Percentiles rank a stretch among this genome's conserved stretches.
Conservation (phyloP, 192 early-diverging fungal genomes). For the Entomortierella lignicola region DNA sequence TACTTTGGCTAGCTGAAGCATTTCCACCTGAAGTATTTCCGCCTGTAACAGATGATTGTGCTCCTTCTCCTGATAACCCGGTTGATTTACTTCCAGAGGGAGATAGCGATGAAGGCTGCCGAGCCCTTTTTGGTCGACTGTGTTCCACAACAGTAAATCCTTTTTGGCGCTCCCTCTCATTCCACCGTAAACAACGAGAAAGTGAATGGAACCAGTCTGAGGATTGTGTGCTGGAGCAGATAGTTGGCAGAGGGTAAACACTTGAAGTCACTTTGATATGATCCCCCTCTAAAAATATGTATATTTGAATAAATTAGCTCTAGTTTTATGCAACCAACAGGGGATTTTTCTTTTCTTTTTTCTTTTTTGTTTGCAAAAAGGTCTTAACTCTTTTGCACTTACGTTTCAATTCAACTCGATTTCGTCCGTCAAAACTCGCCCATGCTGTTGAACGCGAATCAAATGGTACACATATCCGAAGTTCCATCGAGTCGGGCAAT, state of each 20-base stretch:
- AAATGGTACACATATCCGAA: constrained; percentile 86
- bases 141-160: constrained; percentile 69
- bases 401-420: constrained; percentile 87
- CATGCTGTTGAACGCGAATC: constrained; percentile 90
- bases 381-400: constrained; percentile 4
- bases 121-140: constrained; percentile 13
- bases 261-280: constrained; percentile 89
- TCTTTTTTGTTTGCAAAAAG: too few relatives aligned
- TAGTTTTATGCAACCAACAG: too few relatives aligned
- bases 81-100: background rate
- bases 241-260: constrained; percentile 88
- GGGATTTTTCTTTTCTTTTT: too few relatives aligned
- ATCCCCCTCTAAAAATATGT: constrained; percentile 71
- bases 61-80: background rate
- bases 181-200: constrained; percentile 91
- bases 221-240: constrained; percentile 77
- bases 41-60: background rate
- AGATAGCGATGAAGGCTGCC: constrained; percentile 18
- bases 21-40: too few relatives aligned
- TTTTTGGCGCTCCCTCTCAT: constrained; percentile 91
- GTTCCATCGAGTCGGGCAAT: constrained; percentile 91
- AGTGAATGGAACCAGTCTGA: constrained; percentile 95
- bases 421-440: constrained; percentile 95
- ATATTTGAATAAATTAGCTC: background rate
- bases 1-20: background rate